Percentiles rank a stretch among this genome's conserved stretches.
phyloP scores from a whole-genome alignment of 2,329 filamentous ascomycete species.

The Neurospora sp. region DNA sequence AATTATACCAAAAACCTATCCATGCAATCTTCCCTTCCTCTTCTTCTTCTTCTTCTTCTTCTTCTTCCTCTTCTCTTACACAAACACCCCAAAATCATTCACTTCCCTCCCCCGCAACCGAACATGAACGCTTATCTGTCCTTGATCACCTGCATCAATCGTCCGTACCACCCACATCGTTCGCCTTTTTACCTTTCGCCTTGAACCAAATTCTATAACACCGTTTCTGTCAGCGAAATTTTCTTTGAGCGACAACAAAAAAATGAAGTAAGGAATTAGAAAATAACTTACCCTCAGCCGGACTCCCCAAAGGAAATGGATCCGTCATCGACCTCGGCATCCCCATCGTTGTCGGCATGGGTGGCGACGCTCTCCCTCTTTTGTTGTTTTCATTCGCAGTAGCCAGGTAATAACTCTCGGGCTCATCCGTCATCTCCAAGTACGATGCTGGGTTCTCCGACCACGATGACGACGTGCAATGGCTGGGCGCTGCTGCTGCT shows the following conservation, averaged over 20 bases:
- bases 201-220: not conserved
- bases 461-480: not conserved
- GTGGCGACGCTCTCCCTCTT: not conserved
- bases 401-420: not conserved
- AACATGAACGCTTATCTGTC: constrained; percentile 17
- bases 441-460: constrained; percentile 19
- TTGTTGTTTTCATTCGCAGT: not conserved
- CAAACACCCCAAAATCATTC: constrained; percentile 17
- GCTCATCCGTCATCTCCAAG: constrained; percentile 17
- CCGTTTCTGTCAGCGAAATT: not conserved
- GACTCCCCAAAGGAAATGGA: not conserved
- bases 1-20: not conserved
- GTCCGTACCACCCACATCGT: constrained; percentile 23
- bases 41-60: not conserved
- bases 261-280: no score
- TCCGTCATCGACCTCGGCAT: constrained; percentile 6
- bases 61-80: constrained; percentile 2
- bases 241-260: no score
- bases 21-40: not conserved
- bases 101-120: constrained; percentile 15
- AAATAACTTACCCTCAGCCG: not conserved
- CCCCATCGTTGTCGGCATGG: not conserved
- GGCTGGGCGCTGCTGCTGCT: not conserved
- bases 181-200: constrained; percentile 11
- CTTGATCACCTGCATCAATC: constrained; percentile 15